Evolutionary conservation across 768 basidiomycete species (phyloP).

Genomic region (Suillus fuscotomentosus): DNA sequence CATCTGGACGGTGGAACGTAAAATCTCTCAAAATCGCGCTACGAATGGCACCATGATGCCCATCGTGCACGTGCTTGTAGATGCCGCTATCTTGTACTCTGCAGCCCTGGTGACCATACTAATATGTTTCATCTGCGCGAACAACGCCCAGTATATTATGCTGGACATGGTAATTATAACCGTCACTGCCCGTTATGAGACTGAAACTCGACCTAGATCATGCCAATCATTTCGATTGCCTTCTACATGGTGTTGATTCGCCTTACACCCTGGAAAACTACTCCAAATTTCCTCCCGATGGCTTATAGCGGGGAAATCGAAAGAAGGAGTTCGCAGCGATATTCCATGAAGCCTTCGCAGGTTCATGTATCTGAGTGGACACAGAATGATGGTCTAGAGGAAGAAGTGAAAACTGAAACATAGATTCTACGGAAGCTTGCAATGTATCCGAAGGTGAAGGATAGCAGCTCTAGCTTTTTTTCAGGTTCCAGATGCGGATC

Average conservation of each 20-base stretch:
- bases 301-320: background rate
- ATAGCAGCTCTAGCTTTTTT: too few species aligned
- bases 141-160: constrained; percentile 8
- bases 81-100: constrained; percentile 10
- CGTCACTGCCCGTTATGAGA: background rate
- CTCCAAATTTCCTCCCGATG: background rate
- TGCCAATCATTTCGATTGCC: constrained; percentile 24
- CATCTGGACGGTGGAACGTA: constrained; percentile 8
- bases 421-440: background rate
- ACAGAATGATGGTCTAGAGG: background rate
- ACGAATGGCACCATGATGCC: background rate
- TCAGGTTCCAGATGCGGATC: background rate
- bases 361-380: background rate
- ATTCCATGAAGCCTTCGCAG: background rate
- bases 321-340: background rate
- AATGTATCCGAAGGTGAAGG: background rate
- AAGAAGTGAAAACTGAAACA: background rate
- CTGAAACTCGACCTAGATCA: constrained; percentile 7
- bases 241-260: constrained; percentile 27
- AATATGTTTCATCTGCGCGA: constrained; percentile 6
- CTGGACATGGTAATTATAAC: constrained; percentile 8
- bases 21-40: background rate
- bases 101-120: constrained; percentile 5
- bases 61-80: constrained; percentile 6
- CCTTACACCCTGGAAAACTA: constrained; percentile 12